These are phyloP conservation scores for Seminavis robusta DNA, from an alignment of 108 stramenopile species.

Conservation along the genomic window DNA sequence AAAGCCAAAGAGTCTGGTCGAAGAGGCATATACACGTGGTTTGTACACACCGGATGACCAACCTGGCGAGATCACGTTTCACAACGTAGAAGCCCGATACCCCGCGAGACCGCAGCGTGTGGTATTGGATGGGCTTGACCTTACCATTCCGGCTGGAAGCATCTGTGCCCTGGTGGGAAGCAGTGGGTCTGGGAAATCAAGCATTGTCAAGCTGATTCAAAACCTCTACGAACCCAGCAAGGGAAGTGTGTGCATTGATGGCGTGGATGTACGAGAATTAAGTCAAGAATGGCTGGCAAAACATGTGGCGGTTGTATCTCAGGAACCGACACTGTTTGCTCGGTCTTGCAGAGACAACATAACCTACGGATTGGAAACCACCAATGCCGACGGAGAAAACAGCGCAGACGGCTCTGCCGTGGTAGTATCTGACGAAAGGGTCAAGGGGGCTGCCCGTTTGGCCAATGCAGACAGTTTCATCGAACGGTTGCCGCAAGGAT, in stretches of 20 bases:
- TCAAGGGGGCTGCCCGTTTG: constrained; percentile 67
- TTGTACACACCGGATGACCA: no score
- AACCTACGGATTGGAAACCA: constrained; percentile 69
- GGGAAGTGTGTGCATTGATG: constrained; percentile 54
- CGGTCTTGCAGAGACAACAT: constrained; percentile 85
- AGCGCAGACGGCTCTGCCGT: no score
- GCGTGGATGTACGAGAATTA: constrained; percentile 39
- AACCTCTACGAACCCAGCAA: constrained; percentile 72
- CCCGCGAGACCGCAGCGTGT: constrained; percentile 54
- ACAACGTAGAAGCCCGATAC: constrained; percentile 54
- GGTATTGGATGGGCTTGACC: constrained; percentile 46
- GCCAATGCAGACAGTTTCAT: constrained; percentile 86
- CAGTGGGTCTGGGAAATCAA: constrained; percentile 79
- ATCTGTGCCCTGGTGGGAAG: constrained; percentile 81
- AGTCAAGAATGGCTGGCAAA: constrained; percentile 40
- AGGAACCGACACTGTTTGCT: constrained; percentile 88
- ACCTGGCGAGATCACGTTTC: constrained; percentile 41
- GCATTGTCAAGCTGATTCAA: constrained; percentile 65
- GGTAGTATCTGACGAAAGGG: constrained; percentile 59
- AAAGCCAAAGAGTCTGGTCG: no score
- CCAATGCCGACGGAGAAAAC: constrained; percentile 46
- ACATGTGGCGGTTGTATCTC: constrained; percentile 68
- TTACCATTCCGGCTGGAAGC: constrained; percentile 43
- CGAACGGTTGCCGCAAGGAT: constrained; percentile 40
- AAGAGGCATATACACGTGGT: no score